These are phyloP conservation scores for Epichloe brachyelytri DNA, from an alignment of 2,329 filamentous ascomycete genomes.

Conservation along the genomic window DNA sequence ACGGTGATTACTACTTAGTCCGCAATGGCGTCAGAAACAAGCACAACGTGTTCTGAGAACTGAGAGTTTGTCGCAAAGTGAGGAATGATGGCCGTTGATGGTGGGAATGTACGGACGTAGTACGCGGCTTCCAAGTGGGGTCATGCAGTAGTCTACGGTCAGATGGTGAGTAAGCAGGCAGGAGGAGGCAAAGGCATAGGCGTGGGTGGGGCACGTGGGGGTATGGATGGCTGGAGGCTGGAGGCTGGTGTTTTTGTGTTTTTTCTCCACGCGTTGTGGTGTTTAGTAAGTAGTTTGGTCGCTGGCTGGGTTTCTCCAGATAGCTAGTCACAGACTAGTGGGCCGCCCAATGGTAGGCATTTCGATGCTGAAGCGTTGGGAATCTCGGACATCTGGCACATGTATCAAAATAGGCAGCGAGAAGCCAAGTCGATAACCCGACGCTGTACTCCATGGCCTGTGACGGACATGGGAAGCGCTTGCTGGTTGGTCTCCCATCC, in stretches of 20 bases:
- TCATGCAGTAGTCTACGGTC: background rate
- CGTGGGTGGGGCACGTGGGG: no score
- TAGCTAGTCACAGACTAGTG: no score
- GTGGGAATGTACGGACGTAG: background rate
- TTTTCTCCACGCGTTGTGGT: background rate
- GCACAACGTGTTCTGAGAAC: background rate
- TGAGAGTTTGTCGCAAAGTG: background rate
- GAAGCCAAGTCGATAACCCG: no score
- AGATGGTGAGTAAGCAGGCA: background rate
- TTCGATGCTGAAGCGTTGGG: no score
- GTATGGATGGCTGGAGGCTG: background rate
- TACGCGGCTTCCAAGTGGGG: background rate
- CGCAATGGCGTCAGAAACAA: background rate
- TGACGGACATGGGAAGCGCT: no score
- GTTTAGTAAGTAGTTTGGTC: no score
- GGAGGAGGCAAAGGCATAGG: background rate
- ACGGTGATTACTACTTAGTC: background rate
- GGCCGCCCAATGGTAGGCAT: no score
- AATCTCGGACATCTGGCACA: no score
- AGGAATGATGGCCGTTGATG: background rate
- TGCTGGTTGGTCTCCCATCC: no score
- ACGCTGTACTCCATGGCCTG: no score
- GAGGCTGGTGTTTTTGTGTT: background rate
- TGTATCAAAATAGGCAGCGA: no score
- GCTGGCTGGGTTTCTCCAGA: no score